phyloP scores from a whole-genome alignment of 768 basidiomycete genomes.

The Boletus vinaceobasis region DNA sequence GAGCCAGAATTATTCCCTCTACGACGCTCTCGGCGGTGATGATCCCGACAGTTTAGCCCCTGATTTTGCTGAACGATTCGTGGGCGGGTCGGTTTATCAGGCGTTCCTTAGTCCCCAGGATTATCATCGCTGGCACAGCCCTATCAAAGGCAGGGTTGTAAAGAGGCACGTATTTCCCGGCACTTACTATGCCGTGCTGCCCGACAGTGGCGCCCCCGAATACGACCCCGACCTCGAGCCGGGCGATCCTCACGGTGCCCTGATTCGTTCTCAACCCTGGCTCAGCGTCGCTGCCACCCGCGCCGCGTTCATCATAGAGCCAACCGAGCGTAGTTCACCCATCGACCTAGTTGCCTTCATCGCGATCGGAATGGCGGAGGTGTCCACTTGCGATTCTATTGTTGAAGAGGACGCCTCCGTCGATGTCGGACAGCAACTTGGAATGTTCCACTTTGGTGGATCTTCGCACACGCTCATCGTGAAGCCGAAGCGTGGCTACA shows the following conservation, averaged over 20 bases:
- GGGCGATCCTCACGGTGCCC: slow-evolving; percentile 17
- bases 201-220: slow-evolving; percentile 12
- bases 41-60: neutral
- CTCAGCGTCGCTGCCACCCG: slow-evolving; percentile 44
- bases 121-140: neutral
- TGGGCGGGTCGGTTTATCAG: slow-evolving; percentile 48
- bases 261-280: slow-evolving; percentile 37
- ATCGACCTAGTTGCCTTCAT: too few relatives aligned
- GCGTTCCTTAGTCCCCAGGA: slow-evolving; percentile 7
- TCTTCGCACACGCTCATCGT: too few relatives aligned
- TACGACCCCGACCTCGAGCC: neutral
- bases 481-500: too few relatives aligned
- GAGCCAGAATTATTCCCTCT: slow-evolving; percentile 53
- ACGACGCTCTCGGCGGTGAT: too few relatives aligned
- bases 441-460: too few relatives aligned
- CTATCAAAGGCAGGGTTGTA: too few relatives aligned
- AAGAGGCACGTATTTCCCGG: too few relatives aligned
- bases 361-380: too few relatives aligned
- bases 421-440: too few relatives aligned
- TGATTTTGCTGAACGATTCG: neutral
- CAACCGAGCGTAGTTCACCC: slow-evolving; percentile 20
- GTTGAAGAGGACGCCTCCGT: too few relatives aligned
- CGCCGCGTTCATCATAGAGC: slow-evolving; percentile 51
- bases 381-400: too few relatives aligned
- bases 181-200: slow-evolving; percentile 15